Base-by-base conservation (phyloP, 2,329 filamentous ascomycete species). In the Diplocarpon mali region DNA sequence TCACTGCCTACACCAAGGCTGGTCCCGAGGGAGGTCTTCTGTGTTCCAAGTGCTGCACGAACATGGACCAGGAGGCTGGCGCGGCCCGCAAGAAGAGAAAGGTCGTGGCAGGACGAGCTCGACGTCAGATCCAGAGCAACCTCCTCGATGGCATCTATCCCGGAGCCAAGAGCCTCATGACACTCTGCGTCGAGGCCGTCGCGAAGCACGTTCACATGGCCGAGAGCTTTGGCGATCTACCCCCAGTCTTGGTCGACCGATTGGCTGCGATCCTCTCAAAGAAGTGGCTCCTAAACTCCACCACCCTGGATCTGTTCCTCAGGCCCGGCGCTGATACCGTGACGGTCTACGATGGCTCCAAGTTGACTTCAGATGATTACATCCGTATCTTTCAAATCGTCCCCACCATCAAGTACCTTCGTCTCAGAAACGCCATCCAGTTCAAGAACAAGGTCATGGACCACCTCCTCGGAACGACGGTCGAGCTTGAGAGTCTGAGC, bases 11-110 rank as follows among this genome's bases (percentile, higher is more conserved):
- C 66, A 88, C 83, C 50, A 83, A 87, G 53, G 75, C 80, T 24
- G 87, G 85, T 0, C 83, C 85, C 0, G 72, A 83, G n/a, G 89
- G 89, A 3, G 87, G 87, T 13, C 69, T 96, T n/a, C 69, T 95
- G 1, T 96, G 90, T 60, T 72, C 73, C 3, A 78, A 84, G 16
- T 96, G 90, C 58, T 83, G 85, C 16, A 88, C 83, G 57, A 76
- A 85, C 50, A 64, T 84, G 40, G 75, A 75, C 34, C 81, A 85
- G 50, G 76, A 82, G 17, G 71, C 76, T 45, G 81, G 83, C 48
- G 67, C 70, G 15, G 66, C 70, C 46, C 73, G 74, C 57, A 70
- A 72, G 39, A 73, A 72, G 53, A 69, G 72, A 53, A 71, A 79
- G 60, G 72, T 75, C 54, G 57, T 66, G 48, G 65, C 70, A 32